Base-by-base conservation (phyloP, 352 stramenopile species). In the Phytophthora podocarpi region DNA sequence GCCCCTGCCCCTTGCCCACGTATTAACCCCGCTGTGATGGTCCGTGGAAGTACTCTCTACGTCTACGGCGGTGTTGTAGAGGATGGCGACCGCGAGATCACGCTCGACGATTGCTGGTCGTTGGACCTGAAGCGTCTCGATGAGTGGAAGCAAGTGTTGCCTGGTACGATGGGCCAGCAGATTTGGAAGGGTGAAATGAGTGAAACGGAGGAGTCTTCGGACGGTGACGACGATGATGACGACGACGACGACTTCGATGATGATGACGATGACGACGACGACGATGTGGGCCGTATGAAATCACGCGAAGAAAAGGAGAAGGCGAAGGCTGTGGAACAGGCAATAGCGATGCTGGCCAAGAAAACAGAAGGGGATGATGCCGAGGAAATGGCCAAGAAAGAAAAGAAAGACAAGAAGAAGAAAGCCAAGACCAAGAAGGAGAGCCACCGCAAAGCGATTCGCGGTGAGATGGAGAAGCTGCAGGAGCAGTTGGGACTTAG, bases 31-130 rank as follows among this genome's bases (percentile, higher is more conserved):
- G 78, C 86, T 31, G 43, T 97, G 18, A 92, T 93, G 65, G 90
- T 98, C 42, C 80, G 80, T 24, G 86, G 87, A 18, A 96, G 96
- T 61, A 96, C 80, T 3, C 62, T 98, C 8, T 98, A 96, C 53
- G 83, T 98, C 13, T 98, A 97, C 67, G 96, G 96, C 30, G 96
- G 96, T 32, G 82, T 98, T 41, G 73, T 98, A 4, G 96, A 98
- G 36, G 85, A 95, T 36, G 94, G 94, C 20, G 93, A 98, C 68
- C 80, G 95, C 21, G 96, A 98, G 69, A 95, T 98, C 46, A 98
- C 96, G 23, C 70, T 98, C 16, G 96, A 98, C 67, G 96, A 98
- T 69, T 96, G 93, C 59, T 98, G 96, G 96, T 85, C 81, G 28
- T 70, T 98, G 36, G 94, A 98, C 67, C 67, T 98, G 13, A 96